Evolutionary conservation across 78 protist genomes (phyloP), one percentile per base, ranked within the genome.

Genomic region (Polysphondylium violaceum): DNA sequence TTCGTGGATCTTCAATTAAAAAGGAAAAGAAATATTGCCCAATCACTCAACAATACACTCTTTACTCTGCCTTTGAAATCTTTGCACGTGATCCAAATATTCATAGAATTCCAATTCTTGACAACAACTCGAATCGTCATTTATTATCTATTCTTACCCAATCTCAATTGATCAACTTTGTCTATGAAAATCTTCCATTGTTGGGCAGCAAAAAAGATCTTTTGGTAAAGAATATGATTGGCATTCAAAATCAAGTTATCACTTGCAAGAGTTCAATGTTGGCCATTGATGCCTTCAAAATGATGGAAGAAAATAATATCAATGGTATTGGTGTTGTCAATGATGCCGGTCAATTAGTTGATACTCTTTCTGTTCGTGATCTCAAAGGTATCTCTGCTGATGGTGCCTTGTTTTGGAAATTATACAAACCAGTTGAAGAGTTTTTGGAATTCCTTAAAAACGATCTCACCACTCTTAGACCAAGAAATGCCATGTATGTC

Each of bases 281-380:
- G 7, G 76, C 94, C 14, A 72, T 88, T 47, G 94, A 88, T 31
- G 94, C 87, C 0, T 88, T 88, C 78, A 76, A 78, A 41, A 17
- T 67, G 16, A 14, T 88, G 56, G 74, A 78, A 6, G 79, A 88
- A 16, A 74, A 76, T 19, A 51, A 76, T 35, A 43, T 88, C 33
- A 65, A 31, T 76, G 94, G 94, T 68, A 16, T 88, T 14, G 94
- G 76, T 9, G 61, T 88, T n/a, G 12, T 88, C 14, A 47, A 63
- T 72, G 51, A 31, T 3, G 27, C 38, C 1, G 94, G 94, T 17
- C 43, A 43, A 1, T 61, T 88, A 3, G 7, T 76, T 9, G 79
- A 76, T 31, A 65, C 73, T 3, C 68, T 88, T 6, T 83, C 91
- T 14, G 65, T 36, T 31, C 43, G 79, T 29, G 91, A 83, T 44